Evolutionary conservation across 83 land plant species (phyloP), one percentile per base, ranked within the genome.

Genomic region (Larix sibirica): DNA sequence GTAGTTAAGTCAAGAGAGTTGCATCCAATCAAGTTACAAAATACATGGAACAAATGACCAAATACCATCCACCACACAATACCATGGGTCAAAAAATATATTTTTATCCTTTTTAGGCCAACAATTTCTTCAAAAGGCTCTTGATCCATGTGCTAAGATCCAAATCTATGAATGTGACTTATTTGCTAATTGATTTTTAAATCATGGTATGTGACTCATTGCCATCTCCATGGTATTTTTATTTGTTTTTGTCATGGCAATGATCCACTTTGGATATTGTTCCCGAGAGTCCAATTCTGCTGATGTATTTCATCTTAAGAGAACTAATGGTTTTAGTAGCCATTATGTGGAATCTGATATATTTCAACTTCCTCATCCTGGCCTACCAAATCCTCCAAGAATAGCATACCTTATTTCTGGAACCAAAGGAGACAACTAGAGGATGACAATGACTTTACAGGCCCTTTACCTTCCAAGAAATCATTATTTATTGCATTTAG

Each of bases 391-490:
- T 12, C 67, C 86, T n/a, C 92, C 94, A 24, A 86, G 90, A 58
- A 77, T 92, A 4, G 90, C 89, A 14, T 92, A 92, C 75, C 44
- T 88, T 74, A 87, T 92, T 62, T 92, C 96, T 16, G 95, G 96
- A 6, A 94, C 95, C 26, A 94, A 94, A 68, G 96, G 96, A 17
- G 95, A 94, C 71, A 84, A 93, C 62, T 88, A 82, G 21, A 87
- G 96, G 58, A 90, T 94, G 95, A 86, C 84, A 84, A 92, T 95
- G 80, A 88, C 88, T 10, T 84, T 94, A 83, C 96, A 92, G 79
- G 93, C 95, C 2, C 85, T 92, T 66, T 94, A 94, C 70, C 96
- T 92, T 85, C 96, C 96, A 0, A 83, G 95, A 77, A 94, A 94
- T 78, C 95, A 92, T 71, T 92, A 94, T 85, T 71, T 92, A 65